These are phyloP conservation scores for Paramecium primaurelia DNA, from an alignment of 73 alveolate genomes.

Conservation along the genomic window DNA sequence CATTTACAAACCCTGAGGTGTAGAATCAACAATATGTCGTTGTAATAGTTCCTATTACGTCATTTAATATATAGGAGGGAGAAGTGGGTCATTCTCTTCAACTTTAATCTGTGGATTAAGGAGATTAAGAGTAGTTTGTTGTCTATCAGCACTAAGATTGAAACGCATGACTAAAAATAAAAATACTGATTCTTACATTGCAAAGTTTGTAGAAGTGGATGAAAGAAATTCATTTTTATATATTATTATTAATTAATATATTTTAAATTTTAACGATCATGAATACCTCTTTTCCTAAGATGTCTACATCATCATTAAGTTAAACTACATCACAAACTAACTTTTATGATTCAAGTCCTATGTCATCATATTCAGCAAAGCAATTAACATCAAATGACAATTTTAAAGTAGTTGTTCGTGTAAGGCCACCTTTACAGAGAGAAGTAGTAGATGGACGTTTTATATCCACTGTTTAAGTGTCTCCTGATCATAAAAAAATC, in stretches of 20 bases:
- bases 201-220: constrained; percentile 1
- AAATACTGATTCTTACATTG: background rate
- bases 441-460: constrained; percentile 82
- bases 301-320: constrained; percentile 3
- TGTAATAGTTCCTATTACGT: constrained; percentile 3
- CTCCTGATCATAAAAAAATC: constrained; percentile 60
- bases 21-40: background rate
- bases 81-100: background rate
- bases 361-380: constrained; percentile 2
- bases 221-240: constrained; percentile 17
- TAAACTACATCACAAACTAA: constrained; percentile 27
- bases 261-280: constrained; percentile 48
- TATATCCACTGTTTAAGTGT: constrained; percentile 47
- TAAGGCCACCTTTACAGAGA: constrained; percentile 98
- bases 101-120: background rate
- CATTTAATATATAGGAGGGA: background rate
- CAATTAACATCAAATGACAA: constrained; percentile 70
- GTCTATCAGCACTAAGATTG: background rate
- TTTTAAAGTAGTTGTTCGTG: constrained; percentile 98
- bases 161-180: background rate
- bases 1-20: background rate
- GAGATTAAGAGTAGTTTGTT: constrained; percentile 14
- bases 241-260: background rate
- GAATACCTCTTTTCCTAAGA: constrained; percentile 39
- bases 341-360: constrained; percentile 31